Evolutionary conservation across 148 eudicot genomes (phyloP).

Genomic region (Persicaria tinctoria): DNA sequence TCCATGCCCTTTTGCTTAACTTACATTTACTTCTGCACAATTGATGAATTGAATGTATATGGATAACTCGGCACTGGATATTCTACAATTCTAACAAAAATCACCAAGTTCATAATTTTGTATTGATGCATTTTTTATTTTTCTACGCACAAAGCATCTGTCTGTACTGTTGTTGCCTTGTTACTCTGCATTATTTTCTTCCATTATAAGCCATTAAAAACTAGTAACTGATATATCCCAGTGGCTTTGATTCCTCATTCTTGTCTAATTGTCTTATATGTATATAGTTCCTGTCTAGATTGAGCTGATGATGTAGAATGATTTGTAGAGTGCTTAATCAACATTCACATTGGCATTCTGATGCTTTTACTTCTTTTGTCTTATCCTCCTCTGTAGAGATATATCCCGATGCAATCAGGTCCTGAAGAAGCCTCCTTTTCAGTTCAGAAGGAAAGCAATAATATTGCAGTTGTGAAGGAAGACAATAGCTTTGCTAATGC

Average conservation of each 20-base stretch:
- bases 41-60: too few relatives aligned
- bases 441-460: neutral
- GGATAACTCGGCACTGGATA: too few relatives aligned
- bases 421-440: neutral
- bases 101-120: too few relatives aligned
- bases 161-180: too few relatives aligned
- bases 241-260: neutral
- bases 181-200: too few relatives aligned
- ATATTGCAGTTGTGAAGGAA: neutral
- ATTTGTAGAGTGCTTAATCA: neutral
- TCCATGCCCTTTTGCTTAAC: too few relatives aligned
- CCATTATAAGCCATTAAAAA: too few relatives aligned
- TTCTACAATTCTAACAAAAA: too few relatives aligned
- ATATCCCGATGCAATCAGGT: conserved; percentile 3
- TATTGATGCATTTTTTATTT: too few relatives aligned
- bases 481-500: neutral
- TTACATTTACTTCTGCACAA: too few relatives aligned
- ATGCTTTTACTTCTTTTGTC: neutral
- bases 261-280: neutral
- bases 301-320: neutral
- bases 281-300: neutral
- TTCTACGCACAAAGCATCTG: too few relatives aligned
- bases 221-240: too few relatives aligned
- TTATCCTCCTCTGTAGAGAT: neutral
- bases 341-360: neutral